A percentile compares a stretch with the other conserved stretches of the same genome.
Evolutionary conservation across 257 asterid species (phyloP).

Genomic region (Lavandula angustifolia): DNA sequence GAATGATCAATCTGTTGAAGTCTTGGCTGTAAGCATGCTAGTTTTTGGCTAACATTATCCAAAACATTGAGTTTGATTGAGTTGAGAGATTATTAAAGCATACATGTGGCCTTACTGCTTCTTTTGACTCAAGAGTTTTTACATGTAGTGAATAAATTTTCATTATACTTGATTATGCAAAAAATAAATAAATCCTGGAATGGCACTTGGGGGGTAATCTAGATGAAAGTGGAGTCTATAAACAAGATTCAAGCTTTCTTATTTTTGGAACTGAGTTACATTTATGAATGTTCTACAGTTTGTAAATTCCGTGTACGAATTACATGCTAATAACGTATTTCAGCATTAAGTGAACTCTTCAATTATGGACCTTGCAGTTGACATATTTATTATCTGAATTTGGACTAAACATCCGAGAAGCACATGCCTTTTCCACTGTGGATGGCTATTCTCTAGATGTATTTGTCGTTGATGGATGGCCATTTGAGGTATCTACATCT

Average conservation of each 20-base stretch:
- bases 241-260: conserved; percentile 13
- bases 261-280: conserved; percentile 7
- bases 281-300: conserved; percentile 3
- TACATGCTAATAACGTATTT: conserved; percentile 10
- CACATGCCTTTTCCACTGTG: conserved; percentile 91
- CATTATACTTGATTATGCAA: background rate
- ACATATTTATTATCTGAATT: conserved; percentile 88
- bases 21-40: conserved; percentile 11
- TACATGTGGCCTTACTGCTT: background rate
- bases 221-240: conserved; percentile 3
- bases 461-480: conserved; percentile 99
- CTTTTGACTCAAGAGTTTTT: background rate
- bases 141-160: background rate
- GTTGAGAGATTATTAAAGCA: conserved; percentile 1
- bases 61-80: background rate
- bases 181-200: conserved; percentile 1
- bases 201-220: background rate
- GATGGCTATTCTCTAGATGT: conserved; percentile 98
- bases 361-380: conserved; percentile 60
- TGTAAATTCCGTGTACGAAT: conserved; percentile 22
- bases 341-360: conserved; percentile 33
- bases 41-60: background rate
- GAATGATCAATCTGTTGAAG: background rate
- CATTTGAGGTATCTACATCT: conserved; percentile 63
- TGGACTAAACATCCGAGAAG: conserved; percentile 97